A percentile compares a stretch with the other conserved stretches of the same genome.
phyloP scores from a whole-genome alignment of 2,329 filamentous ascomycete genomes.

The Sporothrix brasiliensis region DNA sequence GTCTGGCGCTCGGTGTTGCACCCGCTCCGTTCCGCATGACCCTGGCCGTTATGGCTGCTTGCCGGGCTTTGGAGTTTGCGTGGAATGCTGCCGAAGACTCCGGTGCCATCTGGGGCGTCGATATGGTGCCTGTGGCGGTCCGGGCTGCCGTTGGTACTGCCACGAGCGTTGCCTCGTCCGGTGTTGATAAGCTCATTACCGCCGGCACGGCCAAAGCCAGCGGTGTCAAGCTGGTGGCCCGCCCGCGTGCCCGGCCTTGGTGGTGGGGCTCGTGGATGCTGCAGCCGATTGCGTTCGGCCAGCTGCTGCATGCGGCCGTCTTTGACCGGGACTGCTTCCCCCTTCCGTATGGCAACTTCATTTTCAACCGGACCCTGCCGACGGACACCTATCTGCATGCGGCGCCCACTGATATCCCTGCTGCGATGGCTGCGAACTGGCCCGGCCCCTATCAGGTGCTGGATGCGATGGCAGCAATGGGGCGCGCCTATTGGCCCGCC shows the following conservation, averaged over 20 bases:
- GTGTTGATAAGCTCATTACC: constrained; percentile 41
- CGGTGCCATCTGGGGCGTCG: constrained; percentile 65
- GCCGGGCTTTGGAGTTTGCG: constrained; percentile 79
- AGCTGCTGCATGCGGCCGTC: constrained; percentile 74
- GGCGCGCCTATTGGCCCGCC: constrained; percentile 79
- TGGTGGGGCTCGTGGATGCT: constrained; percentile 86
- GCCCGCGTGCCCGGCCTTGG: constrained; percentile 66
- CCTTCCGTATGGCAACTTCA: constrained; percentile 51
- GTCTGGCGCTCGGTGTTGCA: constrained; percentile 77
- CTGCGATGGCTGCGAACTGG: constrained; percentile 63
- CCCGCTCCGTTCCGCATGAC: constrained; percentile 69
- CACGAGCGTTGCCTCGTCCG: constrained; percentile 38
- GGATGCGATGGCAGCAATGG: constrained; percentile 79
- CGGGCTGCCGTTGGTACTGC: constrained; percentile 43
- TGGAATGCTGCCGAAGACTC: constrained; percentile 83
- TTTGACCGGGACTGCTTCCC: constrained; percentile 78
- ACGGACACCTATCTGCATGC: constrained; percentile 78
- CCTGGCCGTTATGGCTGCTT: constrained; percentile 78
- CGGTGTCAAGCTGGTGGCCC: constrained; percentile 27
- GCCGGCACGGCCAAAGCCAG: constrained; percentile 27
- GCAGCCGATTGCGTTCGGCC: constrained; percentile 74
- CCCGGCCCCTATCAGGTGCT: constrained; percentile 75
- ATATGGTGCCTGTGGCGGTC: constrained; percentile 46
- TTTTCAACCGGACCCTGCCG: constrained; percentile 60
- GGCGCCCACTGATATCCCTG: constrained; percentile 69